Percentiles rank a stretch among this genome's conserved stretches.
phyloP scores from a whole-genome alignment of 2,329 filamentous ascomycete species.

The Zopfia rhizophila region DNA sequence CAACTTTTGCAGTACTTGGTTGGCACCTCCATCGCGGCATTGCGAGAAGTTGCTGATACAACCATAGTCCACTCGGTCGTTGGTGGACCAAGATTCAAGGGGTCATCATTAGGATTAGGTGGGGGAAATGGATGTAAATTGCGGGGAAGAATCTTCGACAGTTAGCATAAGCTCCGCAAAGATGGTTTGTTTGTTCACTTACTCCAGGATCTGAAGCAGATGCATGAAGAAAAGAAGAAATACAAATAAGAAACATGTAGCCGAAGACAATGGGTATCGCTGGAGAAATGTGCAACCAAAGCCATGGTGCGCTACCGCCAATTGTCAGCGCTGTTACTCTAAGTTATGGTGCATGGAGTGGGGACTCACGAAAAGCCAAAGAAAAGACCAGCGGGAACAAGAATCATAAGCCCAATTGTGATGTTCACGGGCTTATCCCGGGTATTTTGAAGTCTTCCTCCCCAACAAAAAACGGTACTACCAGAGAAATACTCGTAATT shows the following conservation, averaged over 20 bases:
- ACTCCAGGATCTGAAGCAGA: conserved; percentile 93
- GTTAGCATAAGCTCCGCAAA: conserved; percentile 25
- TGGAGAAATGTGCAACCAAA: conserved; percentile 87
- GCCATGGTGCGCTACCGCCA: conserved; percentile 71
- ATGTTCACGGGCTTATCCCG: conserved; percentile 89
- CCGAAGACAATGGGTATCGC: conserved; percentile 89
- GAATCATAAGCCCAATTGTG: conserved; percentile 81
- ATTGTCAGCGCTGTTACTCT: conserved; percentile 30
- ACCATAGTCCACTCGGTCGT: conserved; percentile 96
- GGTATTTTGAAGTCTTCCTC: conserved; percentile 88
- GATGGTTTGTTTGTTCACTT: conserved; percentile 57
- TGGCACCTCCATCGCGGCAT: conserved; percentile 95
- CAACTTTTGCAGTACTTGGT: conserved; percentile 99
- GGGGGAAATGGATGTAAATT: conserved; percentile 92
- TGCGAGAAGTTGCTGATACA: conserved; percentile 76
- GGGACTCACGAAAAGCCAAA: conserved; percentile 76
- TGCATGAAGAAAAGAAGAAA: conserved; percentile 94
- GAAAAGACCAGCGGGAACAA: conserved; percentile 83
- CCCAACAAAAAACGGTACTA: conserved; percentile 89
- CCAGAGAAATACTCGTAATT: conserved; percentile 95
- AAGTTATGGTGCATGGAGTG: not conserved
- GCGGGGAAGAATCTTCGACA: conserved; percentile 81
- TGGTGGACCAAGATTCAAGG: conserved; percentile 80
- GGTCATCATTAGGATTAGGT: conserved; percentile 78
- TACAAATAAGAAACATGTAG: conserved; percentile 88